phyloP scores from a whole-genome alignment of 148 eudicot species.

The Cornus controversa region DNA sequence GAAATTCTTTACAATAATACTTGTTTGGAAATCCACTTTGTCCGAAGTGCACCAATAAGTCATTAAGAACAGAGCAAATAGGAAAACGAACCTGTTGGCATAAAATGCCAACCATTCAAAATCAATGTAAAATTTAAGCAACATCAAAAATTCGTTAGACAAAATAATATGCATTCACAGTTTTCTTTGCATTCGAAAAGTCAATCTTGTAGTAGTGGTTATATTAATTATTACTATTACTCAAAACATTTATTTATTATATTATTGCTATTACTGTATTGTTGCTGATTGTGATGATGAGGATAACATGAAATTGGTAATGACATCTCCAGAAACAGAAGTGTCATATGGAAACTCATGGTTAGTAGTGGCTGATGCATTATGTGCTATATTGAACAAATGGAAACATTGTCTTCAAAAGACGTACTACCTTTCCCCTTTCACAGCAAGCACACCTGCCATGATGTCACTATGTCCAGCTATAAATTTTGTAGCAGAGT shows the following conservation, averaged over 20 bases:
- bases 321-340: not conserved
- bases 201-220: no score
- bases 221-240: no score
- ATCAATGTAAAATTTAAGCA: not conserved
- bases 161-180: not conserved
- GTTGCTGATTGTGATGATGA: not conserved
- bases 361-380: not conserved
- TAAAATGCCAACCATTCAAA: not conserved
- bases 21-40: not conserved
- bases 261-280: no score
- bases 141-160: not conserved
- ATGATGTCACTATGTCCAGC: slow-evolving; percentile 97
- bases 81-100: not conserved
- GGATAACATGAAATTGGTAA: not conserved
- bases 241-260: no score
- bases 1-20: not conserved
- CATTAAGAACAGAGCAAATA: not conserved
- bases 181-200: not conserved
- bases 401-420: not conserved
- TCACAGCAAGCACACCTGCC: slow-evolving; percentile 94
- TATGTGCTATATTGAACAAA: not conserved
- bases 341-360: not conserved
- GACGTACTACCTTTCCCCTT: slow-evolving; percentile 76
- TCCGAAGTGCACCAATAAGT: not conserved
- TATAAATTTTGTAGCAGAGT: slow-evolving; percentile 96